A percentile compares a stretch with the other conserved stretches of the same genome.
phyloP scores from a whole-genome alignment of 2,329 filamentous ascomycete species.

The Fusarium scirpi region DNA sequence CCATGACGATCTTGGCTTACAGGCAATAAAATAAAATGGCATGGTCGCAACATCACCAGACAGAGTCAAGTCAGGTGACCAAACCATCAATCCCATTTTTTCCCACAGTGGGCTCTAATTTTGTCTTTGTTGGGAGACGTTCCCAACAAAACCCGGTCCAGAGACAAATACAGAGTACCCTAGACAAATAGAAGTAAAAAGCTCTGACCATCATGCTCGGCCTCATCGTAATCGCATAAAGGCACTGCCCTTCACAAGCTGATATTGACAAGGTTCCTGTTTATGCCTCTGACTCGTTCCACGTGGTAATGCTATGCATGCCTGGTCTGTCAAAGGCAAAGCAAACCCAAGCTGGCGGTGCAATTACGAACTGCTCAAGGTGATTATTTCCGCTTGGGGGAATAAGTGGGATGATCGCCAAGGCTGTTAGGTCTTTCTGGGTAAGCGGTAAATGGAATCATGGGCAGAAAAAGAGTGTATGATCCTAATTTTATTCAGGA shows the following conservation, averaged over 20 bases:
- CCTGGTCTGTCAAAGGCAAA: slow-evolving; percentile 3
- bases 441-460: slow-evolving; percentile 7
- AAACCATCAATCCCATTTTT: not conserved
- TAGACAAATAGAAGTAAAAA: not conserved
- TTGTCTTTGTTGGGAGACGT: slow-evolving; percentile 2
- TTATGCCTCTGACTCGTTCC: not conserved
- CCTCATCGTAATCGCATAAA: not conserved
- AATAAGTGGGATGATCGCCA: slow-evolving; percentile 31
- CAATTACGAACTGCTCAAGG: slow-evolving; percentile 5
- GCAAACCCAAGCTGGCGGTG: slow-evolving; percentile 16
- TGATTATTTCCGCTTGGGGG: slow-evolving; percentile 2
- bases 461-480: not conserved
- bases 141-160: slow-evolving; percentile 15
- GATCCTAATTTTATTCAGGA: not conserved
- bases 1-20: slow-evolving; percentile 4
- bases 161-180: slow-evolving; percentile 7
- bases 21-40: not conserved
- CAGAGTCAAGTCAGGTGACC: not conserved
- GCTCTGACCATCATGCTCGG: not conserved
- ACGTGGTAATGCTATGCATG: slow-evolving; percentile 7
- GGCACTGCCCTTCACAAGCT: slow-evolving; percentile 4
- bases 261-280: not conserved
- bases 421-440: not conserved
- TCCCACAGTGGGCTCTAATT: not conserved
- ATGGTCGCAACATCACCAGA: not conserved